These are phyloP conservation scores for Abrus precatorius DNA, from an alignment of 306 rosid genomes.

Conservation along the genomic window DNA sequence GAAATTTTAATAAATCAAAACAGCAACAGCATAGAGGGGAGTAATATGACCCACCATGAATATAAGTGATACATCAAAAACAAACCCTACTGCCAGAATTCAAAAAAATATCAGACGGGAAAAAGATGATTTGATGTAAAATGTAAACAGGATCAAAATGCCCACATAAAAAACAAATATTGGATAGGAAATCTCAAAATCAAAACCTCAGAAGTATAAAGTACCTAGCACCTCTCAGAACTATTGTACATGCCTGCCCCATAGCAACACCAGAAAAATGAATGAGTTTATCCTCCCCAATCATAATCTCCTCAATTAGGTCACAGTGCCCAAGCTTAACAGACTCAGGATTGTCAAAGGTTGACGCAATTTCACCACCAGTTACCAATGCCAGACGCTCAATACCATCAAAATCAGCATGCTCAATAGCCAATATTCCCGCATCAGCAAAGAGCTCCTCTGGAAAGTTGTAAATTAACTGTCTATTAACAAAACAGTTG, in stretches of 20 bases:
- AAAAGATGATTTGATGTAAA: slow-evolving; percentile 19
- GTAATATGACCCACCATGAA: slow-evolving; percentile 12
- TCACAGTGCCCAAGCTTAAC: slow-evolving; percentile 93
- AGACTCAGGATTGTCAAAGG: slow-evolving; percentile 97
- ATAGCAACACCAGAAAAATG: slow-evolving; percentile 95
- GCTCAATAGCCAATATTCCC: slow-evolving; percentile 96
- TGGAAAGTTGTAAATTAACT: slow-evolving; percentile 94
- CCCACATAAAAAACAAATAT: slow-evolving; percentile 11
- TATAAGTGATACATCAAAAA: not conserved
- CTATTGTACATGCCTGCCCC: slow-evolving; percentile 97
- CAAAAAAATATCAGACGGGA: not conserved
- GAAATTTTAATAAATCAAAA: slow-evolving; percentile 17
- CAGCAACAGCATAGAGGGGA: not conserved
- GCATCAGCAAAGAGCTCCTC: slow-evolving; percentile 98
- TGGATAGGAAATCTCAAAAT: not conserved
- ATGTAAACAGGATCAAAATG: slow-evolving; percentile 17
- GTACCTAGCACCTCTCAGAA: slow-evolving; percentile 95
- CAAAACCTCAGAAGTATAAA: not conserved
- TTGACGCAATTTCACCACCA: slow-evolving; percentile 96
- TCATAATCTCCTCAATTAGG: slow-evolving; percentile 96
- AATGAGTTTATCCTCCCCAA: slow-evolving; percentile 94
- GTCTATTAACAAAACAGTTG: slow-evolving; percentile 93
- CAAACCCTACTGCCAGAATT: not conserved
- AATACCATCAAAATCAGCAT: slow-evolving; percentile 98
- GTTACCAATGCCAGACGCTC: slow-evolving; percentile 93